phyloP scores from a whole-genome alignment of 306 rosid genomes.

The Cicer cuneatum region DNA sequence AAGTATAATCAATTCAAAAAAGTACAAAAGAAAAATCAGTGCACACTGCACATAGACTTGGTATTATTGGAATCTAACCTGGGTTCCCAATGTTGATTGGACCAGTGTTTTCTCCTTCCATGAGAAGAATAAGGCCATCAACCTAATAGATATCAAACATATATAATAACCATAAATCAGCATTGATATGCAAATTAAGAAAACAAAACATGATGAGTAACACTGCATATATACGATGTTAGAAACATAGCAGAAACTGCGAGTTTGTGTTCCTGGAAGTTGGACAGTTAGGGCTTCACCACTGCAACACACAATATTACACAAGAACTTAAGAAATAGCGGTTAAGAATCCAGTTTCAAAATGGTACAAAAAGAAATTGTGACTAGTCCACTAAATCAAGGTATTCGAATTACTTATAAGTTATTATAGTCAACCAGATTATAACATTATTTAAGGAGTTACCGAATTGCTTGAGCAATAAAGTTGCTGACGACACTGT shows the following conservation, averaged over 20 bases:
- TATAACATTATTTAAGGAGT: conserved; percentile 20
- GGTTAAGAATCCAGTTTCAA: too few relatives aligned
- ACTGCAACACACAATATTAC: too few relatives aligned
- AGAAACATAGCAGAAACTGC: conserved; percentile 83
- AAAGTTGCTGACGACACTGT: too few relatives aligned
- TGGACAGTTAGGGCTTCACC: conserved; percentile 46
- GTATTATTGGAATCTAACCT: conserved; percentile 42
- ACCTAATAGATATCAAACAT: conserved; percentile 56
- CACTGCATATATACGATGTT: conserved; percentile 61
- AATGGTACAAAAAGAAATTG: too few relatives aligned
- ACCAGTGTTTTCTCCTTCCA: conserved; percentile 84
- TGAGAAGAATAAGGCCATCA: conserved; percentile 79
- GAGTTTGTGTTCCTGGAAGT: conserved; percentile 82
- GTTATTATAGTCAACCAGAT: neutral
- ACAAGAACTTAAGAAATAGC: too few relatives aligned
- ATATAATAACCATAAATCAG: conserved; percentile 24
- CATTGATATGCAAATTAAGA: conserved; percentile 17
- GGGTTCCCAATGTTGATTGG: conserved; percentile 92
- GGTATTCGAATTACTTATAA: neutral
- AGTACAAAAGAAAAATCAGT: conserved; percentile 19
- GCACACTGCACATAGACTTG: conserved; percentile 3
- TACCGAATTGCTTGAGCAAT: too few relatives aligned
- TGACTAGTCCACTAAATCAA: too few relatives aligned
- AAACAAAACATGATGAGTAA: neutral
- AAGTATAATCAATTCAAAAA: neutral